Evolutionary conservation across 768 basidiomycete genomes (phyloP).

Genomic region (Calocera cornea): DNA sequence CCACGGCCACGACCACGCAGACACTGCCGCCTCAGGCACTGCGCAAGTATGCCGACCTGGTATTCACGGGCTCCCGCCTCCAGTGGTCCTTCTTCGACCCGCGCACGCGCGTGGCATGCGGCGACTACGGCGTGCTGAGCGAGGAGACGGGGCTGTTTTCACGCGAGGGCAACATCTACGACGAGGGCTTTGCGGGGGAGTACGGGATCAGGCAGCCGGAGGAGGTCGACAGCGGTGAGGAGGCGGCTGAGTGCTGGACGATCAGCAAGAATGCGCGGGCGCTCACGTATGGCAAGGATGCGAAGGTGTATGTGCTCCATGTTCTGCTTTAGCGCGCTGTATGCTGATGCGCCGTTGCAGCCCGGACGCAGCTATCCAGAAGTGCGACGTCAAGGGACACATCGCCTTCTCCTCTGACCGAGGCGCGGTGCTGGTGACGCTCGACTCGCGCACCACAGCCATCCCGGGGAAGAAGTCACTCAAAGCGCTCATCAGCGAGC

Average conservation of each 20-base stretch:
- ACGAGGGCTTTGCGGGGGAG: neutral
- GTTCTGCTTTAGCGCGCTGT: neutral
- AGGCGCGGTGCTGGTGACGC: neutral
- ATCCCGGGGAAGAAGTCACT: neutral
- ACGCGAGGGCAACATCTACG: neutral
- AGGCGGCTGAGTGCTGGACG: neutral
- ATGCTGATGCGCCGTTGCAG: neutral
- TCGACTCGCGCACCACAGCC: neutral
- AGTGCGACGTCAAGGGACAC: neutral
- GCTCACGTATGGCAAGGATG: neutral
- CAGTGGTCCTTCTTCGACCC: neutral
- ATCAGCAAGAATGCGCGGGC: slow-evolving; percentile 3
- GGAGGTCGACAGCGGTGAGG: neutral
- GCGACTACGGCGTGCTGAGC: neutral
- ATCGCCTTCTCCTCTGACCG: neutral
- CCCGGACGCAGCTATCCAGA: neutral
- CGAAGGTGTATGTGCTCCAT: neutral
- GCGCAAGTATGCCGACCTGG: slow-evolving; percentile 3
- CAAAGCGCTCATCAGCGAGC: neutral
- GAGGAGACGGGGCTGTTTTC: neutral
- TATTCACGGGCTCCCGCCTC: neutral
- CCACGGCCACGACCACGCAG: too few relatives aligned
- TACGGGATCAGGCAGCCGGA: neutral
- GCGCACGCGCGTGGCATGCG: neutral
- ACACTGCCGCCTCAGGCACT: neutral